phyloP scores from a whole-genome alignment of 2,329 filamentous ascomycete genomes.

The Aspergillus fischeri region DNA sequence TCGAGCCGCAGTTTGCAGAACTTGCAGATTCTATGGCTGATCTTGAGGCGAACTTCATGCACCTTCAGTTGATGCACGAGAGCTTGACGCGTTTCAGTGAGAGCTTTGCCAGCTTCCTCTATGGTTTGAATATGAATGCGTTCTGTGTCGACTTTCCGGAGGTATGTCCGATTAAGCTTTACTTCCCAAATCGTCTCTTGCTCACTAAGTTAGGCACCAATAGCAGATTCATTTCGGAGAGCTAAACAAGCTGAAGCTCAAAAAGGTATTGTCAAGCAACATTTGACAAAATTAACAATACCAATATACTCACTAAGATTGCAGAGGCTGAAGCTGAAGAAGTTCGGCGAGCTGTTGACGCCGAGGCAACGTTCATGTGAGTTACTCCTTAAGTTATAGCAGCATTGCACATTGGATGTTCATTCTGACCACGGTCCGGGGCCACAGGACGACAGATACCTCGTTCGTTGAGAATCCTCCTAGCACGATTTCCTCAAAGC shows the following conservation, averaged over 20 bases:
- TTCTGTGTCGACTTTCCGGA: conserved; percentile 98
- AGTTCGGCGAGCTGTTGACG: conserved; percentile 44
- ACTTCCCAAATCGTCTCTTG: neutral
- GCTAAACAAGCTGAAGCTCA: conserved; percentile 57
- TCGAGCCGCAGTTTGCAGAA: conserved; percentile 90
- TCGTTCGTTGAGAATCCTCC: conserved; percentile 85
- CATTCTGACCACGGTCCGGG: conserved; percentile 2
- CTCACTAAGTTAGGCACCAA: conserved; percentile 59
- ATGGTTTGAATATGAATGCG: conserved; percentile 97
- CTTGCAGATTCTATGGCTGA: conserved; percentile 91
- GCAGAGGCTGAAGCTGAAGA: conserved; percentile 33
- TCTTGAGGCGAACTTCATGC: conserved; percentile 94
- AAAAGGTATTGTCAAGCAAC: conserved; percentile 31
- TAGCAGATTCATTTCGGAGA: conserved; percentile 75
- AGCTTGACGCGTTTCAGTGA: conserved; percentile 89
- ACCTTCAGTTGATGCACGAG: conserved; percentile 95
- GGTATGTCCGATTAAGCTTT: conserved; percentile 45
- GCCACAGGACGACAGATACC: conserved; percentile 75
- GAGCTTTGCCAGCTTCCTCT: conserved; percentile 91
- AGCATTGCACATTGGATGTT: neutral
- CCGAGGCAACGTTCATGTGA: conserved; percentile 82
- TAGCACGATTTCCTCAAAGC: conserved; percentile 45
- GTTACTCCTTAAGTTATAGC: conserved; percentile 22
- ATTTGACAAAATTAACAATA: neutral
- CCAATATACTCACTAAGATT: conserved; percentile 9